These are phyloP conservation scores for Shiraia bambusicola DNA, from an alignment of 2,329 filamentous ascomycete genomes.

Conservation along the genomic window DNA sequence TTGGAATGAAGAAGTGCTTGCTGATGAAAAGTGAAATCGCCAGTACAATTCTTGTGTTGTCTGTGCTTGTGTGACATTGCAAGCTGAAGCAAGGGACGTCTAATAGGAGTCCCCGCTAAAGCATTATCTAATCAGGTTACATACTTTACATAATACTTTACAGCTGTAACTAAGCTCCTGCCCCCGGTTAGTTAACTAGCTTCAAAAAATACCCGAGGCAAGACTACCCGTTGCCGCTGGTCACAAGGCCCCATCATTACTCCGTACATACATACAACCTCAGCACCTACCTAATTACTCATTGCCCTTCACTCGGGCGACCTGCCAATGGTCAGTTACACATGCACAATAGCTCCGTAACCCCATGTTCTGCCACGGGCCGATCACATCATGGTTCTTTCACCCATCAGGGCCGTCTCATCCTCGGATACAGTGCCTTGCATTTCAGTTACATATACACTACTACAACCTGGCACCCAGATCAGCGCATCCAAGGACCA, in stretches of 20 bases:
- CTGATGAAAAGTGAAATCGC: neutral
- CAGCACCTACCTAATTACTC: neutral
- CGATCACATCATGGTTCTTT: neutral
- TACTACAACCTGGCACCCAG: neutral
- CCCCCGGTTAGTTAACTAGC: constrained; percentile 4
- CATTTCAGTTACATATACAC: neutral
- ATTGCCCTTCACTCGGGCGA: neutral
- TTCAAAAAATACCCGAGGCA: constrained; percentile 4
- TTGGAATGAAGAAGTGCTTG: neutral
- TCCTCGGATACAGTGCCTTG: neutral
- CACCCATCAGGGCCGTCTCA: neutral
- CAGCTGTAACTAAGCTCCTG: constrained; percentile 5
- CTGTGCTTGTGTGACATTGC: neutral
- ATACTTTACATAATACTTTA: neutral
- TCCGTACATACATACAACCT: neutral
- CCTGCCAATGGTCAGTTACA: neutral
- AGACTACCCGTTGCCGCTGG: constrained; percentile 8
- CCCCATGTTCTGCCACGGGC: neutral
- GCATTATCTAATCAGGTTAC: constrained; percentile 2
- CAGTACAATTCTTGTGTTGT: neutral
- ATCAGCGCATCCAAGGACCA: neutral
- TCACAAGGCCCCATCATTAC: constrained; percentile 24
- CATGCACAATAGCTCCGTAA: neutral
- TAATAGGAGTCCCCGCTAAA: neutral
- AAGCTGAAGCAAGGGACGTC: too few species aligned